Conservation (phyloP, 768 basidiomycete species). For the Suillus sp. region DNA sequence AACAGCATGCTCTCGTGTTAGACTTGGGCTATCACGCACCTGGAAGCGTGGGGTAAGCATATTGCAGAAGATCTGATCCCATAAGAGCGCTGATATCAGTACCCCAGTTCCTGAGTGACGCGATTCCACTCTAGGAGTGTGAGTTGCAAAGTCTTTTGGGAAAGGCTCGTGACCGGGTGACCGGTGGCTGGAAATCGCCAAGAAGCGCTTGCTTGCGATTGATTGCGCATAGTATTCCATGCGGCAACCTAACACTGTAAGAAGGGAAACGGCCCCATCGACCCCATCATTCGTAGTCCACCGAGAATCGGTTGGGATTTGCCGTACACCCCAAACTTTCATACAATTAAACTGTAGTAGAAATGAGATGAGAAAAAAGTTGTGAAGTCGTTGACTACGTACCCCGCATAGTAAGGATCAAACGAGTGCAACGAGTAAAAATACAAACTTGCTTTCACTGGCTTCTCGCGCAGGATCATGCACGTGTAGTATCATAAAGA, state of each 20-base stretch:
- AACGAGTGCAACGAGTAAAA: background rate
- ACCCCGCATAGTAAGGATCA: background rate
- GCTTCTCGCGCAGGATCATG: background rate
- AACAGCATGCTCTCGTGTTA: background rate
- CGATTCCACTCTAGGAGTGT: conserved; percentile 18
- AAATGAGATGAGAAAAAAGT: background rate
- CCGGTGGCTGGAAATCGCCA: conserved; percentile 13
- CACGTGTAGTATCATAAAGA: background rate
- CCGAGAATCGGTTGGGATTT: conserved; percentile 7
- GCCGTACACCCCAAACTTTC: background rate
- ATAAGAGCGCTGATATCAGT: conserved; percentile 17
- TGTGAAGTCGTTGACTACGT: background rate
- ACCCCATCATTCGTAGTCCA: no score
- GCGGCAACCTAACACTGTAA: background rate
- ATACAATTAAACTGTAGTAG: background rate
- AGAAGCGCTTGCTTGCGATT: conserved; percentile 15
- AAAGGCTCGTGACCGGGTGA: conserved; percentile 5
- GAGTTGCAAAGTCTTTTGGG: conserved; percentile 18
- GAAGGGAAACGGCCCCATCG: background rate
- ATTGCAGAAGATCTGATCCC: background rate
- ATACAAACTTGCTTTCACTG: background rate
- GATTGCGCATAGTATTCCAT: conserved; percentile 21
- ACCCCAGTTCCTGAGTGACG: conserved; percentile 34
- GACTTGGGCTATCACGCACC: background rate
- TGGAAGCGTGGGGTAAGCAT: background rate